Evolutionary conservation across 768 basidiomycete genomes (phyloP).

Genomic region (Fistulinella prunicolor): DNA sequence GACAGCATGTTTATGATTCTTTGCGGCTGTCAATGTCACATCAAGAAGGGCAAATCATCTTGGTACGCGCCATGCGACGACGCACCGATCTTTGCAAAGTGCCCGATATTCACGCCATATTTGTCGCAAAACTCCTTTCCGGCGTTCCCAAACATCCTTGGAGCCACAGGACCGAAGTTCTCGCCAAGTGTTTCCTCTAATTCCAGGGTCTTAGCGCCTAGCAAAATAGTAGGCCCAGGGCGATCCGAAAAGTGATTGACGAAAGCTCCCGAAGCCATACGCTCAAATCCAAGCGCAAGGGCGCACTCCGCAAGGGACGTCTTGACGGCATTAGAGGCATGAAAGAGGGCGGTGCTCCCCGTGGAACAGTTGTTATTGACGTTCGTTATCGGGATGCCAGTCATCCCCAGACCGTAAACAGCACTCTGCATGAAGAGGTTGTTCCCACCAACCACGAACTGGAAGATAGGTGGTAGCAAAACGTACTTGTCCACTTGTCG

Average conservation of each 20-base stretch:
- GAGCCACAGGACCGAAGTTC: constrained; percentile 65
- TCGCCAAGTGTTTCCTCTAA: constrained; percentile 48
- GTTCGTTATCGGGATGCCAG: constrained; percentile 77
- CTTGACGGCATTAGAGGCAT: constrained; percentile 66
- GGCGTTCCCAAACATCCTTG: constrained; percentile 70
- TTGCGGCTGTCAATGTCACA: constrained; percentile 48
- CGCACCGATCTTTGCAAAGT: constrained; percentile 76
- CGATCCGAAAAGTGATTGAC: constrained; percentile 56
- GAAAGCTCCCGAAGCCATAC: constrained; percentile 71
- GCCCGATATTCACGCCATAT: constrained; percentile 60
- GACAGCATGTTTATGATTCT: constrained; percentile 76
- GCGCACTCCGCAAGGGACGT: constrained; percentile 66
- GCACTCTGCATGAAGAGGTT: constrained; percentile 46
- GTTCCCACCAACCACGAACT: not conserved
- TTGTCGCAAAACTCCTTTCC: constrained; percentile 69
- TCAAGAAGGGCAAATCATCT: not conserved
- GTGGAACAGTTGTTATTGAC: constrained; percentile 87
- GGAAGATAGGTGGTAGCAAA: not conserved
- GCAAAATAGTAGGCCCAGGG: constrained; percentile 41
- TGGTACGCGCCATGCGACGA: not conserved
- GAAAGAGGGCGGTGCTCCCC: constrained; percentile 69
- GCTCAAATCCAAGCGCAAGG: constrained; percentile 80
- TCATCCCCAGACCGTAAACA: constrained; percentile 76
- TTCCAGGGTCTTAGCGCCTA: constrained; percentile 41
- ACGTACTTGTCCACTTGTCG: constrained; percentile 63